A percentile compares a stretch with the other conserved stretches of the same genome.
These are phyloP conservation scores for Sclerotinia subarctica DNA, from an alignment of 2,329 filamentous ascomycete species.

Conservation along the genomic window DNA sequence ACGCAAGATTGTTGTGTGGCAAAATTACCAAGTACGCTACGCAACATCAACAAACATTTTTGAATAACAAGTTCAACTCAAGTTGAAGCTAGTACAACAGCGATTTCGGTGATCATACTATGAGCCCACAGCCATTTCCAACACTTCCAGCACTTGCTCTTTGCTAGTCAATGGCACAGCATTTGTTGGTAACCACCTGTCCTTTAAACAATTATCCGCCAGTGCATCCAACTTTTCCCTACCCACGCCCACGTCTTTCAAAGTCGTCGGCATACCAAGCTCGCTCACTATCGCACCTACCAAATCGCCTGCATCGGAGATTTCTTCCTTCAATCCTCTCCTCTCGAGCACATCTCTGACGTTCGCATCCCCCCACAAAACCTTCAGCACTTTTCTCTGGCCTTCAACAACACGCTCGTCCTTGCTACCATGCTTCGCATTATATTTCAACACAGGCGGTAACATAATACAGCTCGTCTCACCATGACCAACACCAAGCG, in stretches of 20 bases:
- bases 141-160: slow-evolving; percentile 50
- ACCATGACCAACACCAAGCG: slow-evolving; percentile 53
- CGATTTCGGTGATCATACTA: background rate
- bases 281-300: slow-evolving; percentile 50
- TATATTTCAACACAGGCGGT: slow-evolving; percentile 56
- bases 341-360: slow-evolving; percentile 24
- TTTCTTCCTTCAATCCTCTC: slow-evolving; percentile 26
- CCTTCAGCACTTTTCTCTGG: slow-evolving; percentile 29
- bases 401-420: slow-evolving; percentile 23
- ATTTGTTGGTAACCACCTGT: slow-evolving; percentile 51
- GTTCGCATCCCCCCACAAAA: slow-evolving; percentile 29
- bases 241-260: slow-evolving; percentile 51
- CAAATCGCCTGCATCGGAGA: slow-evolving; percentile 48
- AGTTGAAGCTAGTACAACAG: background rate
- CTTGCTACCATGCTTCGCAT: slow-evolving; percentile 35
- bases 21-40: background rate
- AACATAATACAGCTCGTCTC: slow-evolving; percentile 57
- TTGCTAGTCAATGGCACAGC: slow-evolving; percentile 48
- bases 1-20: too few relatives aligned
- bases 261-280: slow-evolving; percentile 52
- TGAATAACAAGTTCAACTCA: background rate
- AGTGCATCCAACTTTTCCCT: slow-evolving; percentile 48
- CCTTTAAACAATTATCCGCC: slow-evolving; percentile 49
- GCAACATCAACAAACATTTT: background rate
- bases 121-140: slow-evolving; percentile 33